These are phyloP conservation scores for Gracilaria vermiculophylla DNA, from an alignment of 23 red algal species.

Conservation along the genomic window DNA sequence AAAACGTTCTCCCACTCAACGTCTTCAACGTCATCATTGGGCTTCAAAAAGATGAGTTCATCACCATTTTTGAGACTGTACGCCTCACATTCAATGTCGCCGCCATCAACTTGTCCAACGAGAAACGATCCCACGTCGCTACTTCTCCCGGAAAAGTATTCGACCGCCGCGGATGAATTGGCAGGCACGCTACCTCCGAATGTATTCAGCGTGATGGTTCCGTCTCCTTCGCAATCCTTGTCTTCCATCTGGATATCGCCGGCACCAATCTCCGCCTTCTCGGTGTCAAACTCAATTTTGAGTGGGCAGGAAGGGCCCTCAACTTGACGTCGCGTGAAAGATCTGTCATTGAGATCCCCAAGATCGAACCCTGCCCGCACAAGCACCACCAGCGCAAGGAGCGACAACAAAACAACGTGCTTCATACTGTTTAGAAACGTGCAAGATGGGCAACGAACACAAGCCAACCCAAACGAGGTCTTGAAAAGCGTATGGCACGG, in stretches of 20 bases:
- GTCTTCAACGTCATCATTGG: conserved; percentile 23
- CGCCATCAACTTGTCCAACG: background rate
- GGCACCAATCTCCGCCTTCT: background rate
- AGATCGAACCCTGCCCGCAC: background rate
- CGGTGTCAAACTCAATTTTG: conserved; percentile 21
- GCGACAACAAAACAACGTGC: background rate
- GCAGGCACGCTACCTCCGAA: background rate
- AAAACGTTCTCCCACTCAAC: conserved; percentile 22
- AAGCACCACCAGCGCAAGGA: background rate
- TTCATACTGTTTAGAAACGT: background rate
- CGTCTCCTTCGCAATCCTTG: conserved; percentile 5
- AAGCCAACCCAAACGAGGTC: too few relatives aligned
- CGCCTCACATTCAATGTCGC: conserved; percentile 6
- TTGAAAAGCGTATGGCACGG: too few relatives aligned
- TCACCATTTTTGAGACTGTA: background rate
- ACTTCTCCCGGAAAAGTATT: background rate
- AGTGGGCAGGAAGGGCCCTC: background rate
- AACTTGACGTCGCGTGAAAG: background rate
- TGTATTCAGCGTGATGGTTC: background rate
- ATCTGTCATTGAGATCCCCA: background rate
- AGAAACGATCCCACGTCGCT: background rate
- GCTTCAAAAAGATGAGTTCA: conserved; percentile 3
- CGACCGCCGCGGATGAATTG: background rate
- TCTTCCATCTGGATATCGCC: conserved; percentile 7
- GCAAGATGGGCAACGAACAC: too few relatives aligned